phyloP scores from a whole-genome alignment of 345 rosid species.

The Lepidium africanum region DNA sequence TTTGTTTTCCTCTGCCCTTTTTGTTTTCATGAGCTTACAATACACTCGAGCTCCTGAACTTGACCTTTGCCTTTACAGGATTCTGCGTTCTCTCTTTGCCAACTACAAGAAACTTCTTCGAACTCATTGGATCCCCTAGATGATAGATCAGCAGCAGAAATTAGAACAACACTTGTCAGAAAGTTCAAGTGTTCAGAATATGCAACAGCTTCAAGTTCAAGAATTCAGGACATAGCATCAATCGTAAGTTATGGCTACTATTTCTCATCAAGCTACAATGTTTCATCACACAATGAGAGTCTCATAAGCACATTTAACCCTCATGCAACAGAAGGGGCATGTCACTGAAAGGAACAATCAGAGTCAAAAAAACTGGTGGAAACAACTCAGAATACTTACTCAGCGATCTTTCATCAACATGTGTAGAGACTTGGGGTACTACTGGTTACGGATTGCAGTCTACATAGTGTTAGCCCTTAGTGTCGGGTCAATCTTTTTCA shows the following conservation, averaged over 20 bases:
- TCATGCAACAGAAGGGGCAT: slow-evolving; percentile 34
- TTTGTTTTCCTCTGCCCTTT: slow-evolving; percentile 3
- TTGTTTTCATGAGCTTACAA: not conserved
- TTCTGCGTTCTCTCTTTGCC: slow-evolving; percentile 20
- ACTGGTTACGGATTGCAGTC: slow-evolving; percentile 71
- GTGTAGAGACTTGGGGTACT: slow-evolving; percentile 74
- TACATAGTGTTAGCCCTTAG: slow-evolving; percentile 60
- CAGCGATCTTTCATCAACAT: slow-evolving; percentile 68
- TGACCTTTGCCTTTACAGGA: not conserved
- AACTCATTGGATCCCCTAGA: slow-evolving; percentile 54
- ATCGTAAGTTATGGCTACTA: slow-evolving; percentile 41
- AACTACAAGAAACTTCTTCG: slow-evolving; percentile 42
- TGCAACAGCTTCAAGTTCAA: slow-evolving; percentile 37
- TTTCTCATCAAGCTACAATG: not conserved
- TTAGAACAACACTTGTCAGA: slow-evolving; percentile 57
- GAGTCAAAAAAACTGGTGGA: slow-evolving; percentile 56
- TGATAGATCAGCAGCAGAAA: slow-evolving; percentile 55
- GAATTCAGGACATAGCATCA: slow-evolving; percentile 45
- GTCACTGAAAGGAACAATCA: slow-evolving; percentile 14
- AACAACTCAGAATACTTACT: slow-evolving; percentile 59
- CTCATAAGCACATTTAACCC: not conserved
- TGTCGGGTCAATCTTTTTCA: slow-evolving; percentile 58
- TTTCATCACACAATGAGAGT: not conserved
- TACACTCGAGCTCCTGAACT: not conserved
- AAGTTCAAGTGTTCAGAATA: slow-evolving; percentile 55